Conservation (phyloP, 2,329 filamentous ascomycete genomes). For the Helminthosporium solani region DNA sequence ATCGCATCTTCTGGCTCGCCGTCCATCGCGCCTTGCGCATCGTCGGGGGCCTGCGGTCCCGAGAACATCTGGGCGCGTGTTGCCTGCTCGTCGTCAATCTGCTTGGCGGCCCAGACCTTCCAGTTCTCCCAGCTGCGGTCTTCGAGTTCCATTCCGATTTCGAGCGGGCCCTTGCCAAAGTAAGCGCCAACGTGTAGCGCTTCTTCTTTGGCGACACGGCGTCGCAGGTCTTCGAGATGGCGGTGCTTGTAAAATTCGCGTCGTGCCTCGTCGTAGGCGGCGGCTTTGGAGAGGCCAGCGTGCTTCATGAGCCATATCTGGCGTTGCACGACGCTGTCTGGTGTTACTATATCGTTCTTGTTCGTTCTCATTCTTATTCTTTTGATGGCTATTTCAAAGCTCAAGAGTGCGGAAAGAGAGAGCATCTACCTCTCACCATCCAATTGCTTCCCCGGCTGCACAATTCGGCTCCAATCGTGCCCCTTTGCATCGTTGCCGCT, state of each 20-base stretch:
- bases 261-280: conserved; percentile 83
- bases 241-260: conserved; percentile 88
- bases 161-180: conserved; percentile 75
- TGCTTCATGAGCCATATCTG: conserved; percentile 76
- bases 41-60: conserved; percentile 28
- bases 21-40: conserved; percentile 16
- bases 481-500: conserved; percentile 77
- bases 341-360: too few relatives aligned
- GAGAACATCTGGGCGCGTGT: conserved; percentile 46
- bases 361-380: too few relatives aligned
- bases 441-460: conserved; percentile 72
- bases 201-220: conserved; percentile 83
- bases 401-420: background rate
- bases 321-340: conserved; percentile 79
- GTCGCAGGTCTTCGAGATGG: conserved; percentile 78
- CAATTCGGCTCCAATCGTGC: conserved; percentile 77
- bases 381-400: too few relatives aligned
- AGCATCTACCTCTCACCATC: conserved; percentile 74
- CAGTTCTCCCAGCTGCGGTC: conserved; percentile 77
- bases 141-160: conserved; percentile 81
- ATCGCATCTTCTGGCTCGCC: conserved; percentile 5
- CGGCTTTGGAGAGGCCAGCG: conserved; percentile 57
- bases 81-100: conserved; percentile 53
- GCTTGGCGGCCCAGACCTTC: conserved; percentile 72
- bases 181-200: conserved; percentile 81